Conservation (phyloP, 306 rosid genomes). For the Morella rubra region DNA sequence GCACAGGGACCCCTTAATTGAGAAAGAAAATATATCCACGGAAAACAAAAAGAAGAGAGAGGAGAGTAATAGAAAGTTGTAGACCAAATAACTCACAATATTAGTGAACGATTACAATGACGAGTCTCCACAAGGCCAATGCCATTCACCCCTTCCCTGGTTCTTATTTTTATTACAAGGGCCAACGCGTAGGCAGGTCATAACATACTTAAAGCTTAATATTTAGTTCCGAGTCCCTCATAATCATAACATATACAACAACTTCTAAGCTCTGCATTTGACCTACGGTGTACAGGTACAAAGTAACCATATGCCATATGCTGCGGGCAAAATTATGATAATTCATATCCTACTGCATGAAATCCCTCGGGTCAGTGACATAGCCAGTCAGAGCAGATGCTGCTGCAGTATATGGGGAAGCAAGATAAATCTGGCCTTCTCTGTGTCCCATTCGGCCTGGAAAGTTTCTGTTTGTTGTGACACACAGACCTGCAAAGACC, state of each 20-base stretch:
- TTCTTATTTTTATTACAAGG: neutral
- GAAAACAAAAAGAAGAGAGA: neutral
- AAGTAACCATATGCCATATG: neutral
- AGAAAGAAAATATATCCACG: neutral
- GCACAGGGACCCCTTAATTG: neutral
- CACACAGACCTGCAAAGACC: constrained; percentile 72
- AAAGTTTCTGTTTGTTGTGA: constrained; percentile 89
- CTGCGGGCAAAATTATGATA: neutral
- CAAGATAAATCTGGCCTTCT: constrained; percentile 89
- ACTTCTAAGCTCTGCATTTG: neutral
- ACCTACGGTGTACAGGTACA: neutral
- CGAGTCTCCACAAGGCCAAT: neutral
- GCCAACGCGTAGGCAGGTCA: neutral
- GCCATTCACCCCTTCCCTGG: neutral
- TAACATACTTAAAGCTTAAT: neutral
- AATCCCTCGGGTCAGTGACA: constrained; percentile 92
- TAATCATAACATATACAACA: neutral
- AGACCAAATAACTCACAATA: neutral
- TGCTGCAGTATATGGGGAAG: constrained; percentile 94
- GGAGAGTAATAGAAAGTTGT: neutral
- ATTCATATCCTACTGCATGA: constrained; percentile 53
- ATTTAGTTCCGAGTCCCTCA: neutral
- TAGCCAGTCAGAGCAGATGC: constrained; percentile 97
- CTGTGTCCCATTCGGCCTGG: constrained; percentile 97
- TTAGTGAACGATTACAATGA: neutral